Evolutionary conservation across 148 eudicot species (phyloP).

Genomic region (Rhododendron molle): DNA sequence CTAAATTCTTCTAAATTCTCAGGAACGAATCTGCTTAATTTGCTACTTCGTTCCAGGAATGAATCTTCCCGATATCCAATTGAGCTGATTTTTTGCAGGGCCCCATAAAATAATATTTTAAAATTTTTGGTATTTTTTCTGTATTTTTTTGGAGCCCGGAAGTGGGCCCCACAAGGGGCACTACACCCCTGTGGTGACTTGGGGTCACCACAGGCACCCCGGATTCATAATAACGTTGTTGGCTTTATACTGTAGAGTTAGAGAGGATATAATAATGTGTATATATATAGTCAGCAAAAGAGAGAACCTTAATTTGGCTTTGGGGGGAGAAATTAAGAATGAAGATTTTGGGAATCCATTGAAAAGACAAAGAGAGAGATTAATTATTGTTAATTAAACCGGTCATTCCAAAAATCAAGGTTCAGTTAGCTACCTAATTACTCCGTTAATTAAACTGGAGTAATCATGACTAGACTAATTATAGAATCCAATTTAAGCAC

Average conservation of each 20-base stretch:
- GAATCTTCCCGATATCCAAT: too few relatives aligned
- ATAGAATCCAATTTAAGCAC: background rate
- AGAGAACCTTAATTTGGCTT: background rate
- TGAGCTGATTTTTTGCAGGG: too few relatives aligned
- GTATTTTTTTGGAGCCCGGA: too few relatives aligned
- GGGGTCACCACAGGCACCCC: too few relatives aligned
- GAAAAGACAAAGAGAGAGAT: constrained; percentile 15
- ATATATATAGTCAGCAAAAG: background rate
- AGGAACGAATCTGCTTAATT: too few relatives aligned
- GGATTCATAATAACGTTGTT: background rate
- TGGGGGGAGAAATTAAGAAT: background rate
- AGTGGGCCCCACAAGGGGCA: too few relatives aligned
- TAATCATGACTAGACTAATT: background rate
- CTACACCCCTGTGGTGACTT: too few relatives aligned
- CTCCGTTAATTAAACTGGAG: background rate
- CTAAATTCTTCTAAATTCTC: too few relatives aligned
- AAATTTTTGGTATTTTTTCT: too few relatives aligned
- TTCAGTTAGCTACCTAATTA: constrained; percentile 4
- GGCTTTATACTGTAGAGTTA: background rate
- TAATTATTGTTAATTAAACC: constrained; percentile 18
- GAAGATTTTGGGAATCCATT: constrained; percentile 10
- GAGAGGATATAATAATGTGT: too few relatives aligned
- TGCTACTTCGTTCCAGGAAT: too few relatives aligned
- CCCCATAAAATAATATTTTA: too few relatives aligned
- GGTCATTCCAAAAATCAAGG: constrained; percentile 26